Evolutionary conservation across 2,329 filamentous ascomycete genomes (phyloP).

Genomic region (Ascosphaera pollenicola): DNA sequence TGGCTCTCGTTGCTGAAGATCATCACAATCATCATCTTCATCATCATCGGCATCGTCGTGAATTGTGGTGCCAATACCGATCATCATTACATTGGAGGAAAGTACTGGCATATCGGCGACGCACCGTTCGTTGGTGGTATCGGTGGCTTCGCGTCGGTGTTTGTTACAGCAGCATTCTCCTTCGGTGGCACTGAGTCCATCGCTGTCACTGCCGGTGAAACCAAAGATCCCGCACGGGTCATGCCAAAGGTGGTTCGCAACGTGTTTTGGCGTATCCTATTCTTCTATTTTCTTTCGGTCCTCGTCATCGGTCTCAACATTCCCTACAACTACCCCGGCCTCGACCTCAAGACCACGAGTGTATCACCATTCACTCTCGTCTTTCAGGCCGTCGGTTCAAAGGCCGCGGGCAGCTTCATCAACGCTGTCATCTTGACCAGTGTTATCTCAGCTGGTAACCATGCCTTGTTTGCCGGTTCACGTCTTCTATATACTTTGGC

Average conservation of each 20-base stretch:
- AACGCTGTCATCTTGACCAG: slow-evolving; percentile 22
- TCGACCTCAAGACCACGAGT: slow-evolving; percentile 20
- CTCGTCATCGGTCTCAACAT: slow-evolving; percentile 53
- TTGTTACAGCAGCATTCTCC: slow-evolving; percentile 21
- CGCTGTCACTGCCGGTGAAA: slow-evolving; percentile 58
- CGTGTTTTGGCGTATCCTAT: slow-evolving; percentile 54
- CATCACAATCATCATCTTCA: slow-evolving; percentile 49
- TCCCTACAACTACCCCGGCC: slow-evolving; percentile 34
- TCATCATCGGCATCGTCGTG: slow-evolving; percentile 55
- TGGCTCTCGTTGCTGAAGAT: slow-evolving; percentile 62
- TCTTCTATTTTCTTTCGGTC: slow-evolving; percentile 25
- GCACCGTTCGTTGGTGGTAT: slow-evolving; percentile 34
- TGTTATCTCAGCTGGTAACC: slow-evolving; percentile 22
- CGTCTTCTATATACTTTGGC: slow-evolving; percentile 48
- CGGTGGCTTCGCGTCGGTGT: slow-evolving; percentile 30
- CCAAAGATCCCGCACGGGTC: slow-evolving; percentile 46
- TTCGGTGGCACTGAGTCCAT: slow-evolving; percentile 48
- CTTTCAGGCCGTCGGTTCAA: slow-evolving; percentile 15
- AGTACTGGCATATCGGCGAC: slow-evolving; percentile 46
- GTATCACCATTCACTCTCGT: slow-evolving; percentile 24
- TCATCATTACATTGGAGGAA: slow-evolving; percentile 55
- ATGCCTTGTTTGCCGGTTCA: slow-evolving; percentile 27
- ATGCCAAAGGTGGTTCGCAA: slow-evolving; percentile 52
- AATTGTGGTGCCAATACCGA: slow-evolving; percentile 44
- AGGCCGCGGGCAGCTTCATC: slow-evolving; percentile 18